These are phyloP conservation scores for Botrytis aclada DNA, from an alignment of 2,329 filamentous ascomycete species.

Conservation along the genomic window DNA sequence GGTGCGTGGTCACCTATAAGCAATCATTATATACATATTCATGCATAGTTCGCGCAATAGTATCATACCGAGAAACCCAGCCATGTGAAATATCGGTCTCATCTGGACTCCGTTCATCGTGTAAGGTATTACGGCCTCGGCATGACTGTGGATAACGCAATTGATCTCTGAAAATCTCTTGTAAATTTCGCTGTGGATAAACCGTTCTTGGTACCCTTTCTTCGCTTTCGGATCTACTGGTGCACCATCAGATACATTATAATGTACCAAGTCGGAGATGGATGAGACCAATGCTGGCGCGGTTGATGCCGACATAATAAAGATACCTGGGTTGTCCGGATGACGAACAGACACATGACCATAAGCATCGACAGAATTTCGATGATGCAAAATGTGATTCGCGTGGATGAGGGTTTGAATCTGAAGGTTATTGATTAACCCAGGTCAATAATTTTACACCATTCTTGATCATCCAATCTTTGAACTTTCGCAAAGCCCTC, in stretches of 20 bases:
- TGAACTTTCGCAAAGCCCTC: neutral
- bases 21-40: conserved; percentile 4
- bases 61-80: conserved; percentile 42
- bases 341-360: conserved; percentile 54
- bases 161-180: conserved; percentile 42
- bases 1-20: conserved; percentile 31
- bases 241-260: conserved; percentile 43
- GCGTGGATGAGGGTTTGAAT: conserved; percentile 1
- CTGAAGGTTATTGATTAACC: neutral
- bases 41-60: neutral
- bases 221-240: conserved; percentile 42
- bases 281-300: conserved; percentile 48
- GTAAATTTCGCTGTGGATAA: conserved; percentile 48
- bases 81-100: conserved; percentile 44
- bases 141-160: conserved; percentile 46
- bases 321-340: conserved; percentile 44
- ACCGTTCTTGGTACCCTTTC: conserved; percentile 45
- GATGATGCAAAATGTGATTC: conserved; percentile 51
- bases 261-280: conserved; percentile 46
- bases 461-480: neutral
- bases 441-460: neutral
- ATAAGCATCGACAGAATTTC: conserved; percentile 52
- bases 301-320: conserved; percentile 48
- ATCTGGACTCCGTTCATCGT: conserved; percentile 43
- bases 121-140: conserved; percentile 44